Conservation (phyloP, 2,329 filamentous ascomycete species). For the Plenodomus lindquistii region DNA sequence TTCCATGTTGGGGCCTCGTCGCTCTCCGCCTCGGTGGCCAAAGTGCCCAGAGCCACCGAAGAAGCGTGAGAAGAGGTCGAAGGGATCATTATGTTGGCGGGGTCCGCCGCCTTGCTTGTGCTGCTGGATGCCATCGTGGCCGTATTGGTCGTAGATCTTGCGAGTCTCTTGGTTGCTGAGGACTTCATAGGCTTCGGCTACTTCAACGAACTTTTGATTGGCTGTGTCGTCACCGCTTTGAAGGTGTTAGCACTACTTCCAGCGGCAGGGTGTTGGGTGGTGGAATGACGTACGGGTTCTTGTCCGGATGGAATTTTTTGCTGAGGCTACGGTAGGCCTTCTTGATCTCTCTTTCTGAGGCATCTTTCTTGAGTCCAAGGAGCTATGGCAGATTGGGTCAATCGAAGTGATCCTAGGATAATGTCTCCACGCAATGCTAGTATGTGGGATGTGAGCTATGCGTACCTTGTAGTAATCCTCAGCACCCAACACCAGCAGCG, state of each 20-base stretch:
- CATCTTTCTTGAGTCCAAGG: constrained; percentile 77
- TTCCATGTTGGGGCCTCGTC: constrained; percentile 86
- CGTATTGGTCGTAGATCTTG: constrained; percentile 90
- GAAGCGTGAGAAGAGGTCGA: constrained; percentile 95
- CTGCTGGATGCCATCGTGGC: constrained; percentile 86
- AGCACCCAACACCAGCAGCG: constrained; percentile 51
- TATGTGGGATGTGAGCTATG: not conserved
- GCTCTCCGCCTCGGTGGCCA: constrained; percentile 74
- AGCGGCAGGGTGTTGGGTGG: not conserved
- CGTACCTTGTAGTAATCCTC: constrained; percentile 80
- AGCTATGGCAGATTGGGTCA: constrained; percentile 58
- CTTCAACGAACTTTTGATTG: constrained; percentile 87
- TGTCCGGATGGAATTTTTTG: constrained; percentile 97
- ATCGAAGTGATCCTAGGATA: not conserved
- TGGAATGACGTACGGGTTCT: constrained; percentile 77
- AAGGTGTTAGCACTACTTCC: constrained; percentile 9
- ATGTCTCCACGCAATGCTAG: not conserved
- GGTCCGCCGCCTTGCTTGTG: constrained; percentile 72
- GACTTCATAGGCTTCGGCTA: constrained; percentile 94
- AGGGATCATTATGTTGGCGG: constrained; percentile 71
- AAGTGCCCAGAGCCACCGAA: constrained; percentile 91
- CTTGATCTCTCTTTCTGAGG: constrained; percentile 87
- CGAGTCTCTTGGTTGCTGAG: constrained; percentile 79
- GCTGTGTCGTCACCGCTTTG: constrained; percentile 74
- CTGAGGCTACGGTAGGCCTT: constrained; percentile 87